Evolutionary conservation across 495 filamentous ascomycete species (phyloP), one percentile per base, ranked within the genome.

Genomic region (Opeltia flavorubescens): DNA sequence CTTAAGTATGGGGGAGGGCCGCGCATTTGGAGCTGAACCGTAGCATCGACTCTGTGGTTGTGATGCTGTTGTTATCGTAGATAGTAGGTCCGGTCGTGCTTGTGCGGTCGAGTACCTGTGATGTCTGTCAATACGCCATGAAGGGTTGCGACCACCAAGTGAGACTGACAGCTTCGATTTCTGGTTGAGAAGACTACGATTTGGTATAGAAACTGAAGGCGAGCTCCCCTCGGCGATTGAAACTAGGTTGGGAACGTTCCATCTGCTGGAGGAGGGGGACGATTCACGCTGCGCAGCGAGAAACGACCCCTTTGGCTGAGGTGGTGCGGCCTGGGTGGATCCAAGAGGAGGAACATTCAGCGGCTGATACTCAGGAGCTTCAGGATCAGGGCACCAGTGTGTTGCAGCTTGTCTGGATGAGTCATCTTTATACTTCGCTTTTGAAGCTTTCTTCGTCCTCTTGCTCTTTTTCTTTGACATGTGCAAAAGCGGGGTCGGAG

Each of bases 21-120:
- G 8, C 17, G 28, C 20, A 44, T 8, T 5, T 27, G 25, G 27
- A 25, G 41, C 9, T 5, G 18, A 24, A 23, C 13, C 11, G 18
- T 6, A 6, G 6, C 29, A 13, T 31, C 29, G 29, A 1, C 8
- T 18, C 29, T 21, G 9, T 69, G 8, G 71, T 62, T 1, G 46
- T 26, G 1, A 72, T 67, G 0, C 51, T 49, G 5, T 57, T 56
- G 17, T 46, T 43, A 28, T 50, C 24, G 50, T 26, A 36, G 47
- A 49, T 44, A 3, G 11, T 8, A 17, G 5, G n/a, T n/a, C n/a
- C n/a, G n/a, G n/a, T n/a, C n/a, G n/a, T n/a, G n/a, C n/a, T n/a
- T 5, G 25, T 43, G 36, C n/a, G 34, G 35, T 36, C 27, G 28
- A 26, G 24, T 54, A 29, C 27, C 51, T 54, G 38, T 25, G 33